phyloP scores from a whole-genome alignment of 768 basidiomycete genomes.

The Rhodocollybia butyracea region DNA sequence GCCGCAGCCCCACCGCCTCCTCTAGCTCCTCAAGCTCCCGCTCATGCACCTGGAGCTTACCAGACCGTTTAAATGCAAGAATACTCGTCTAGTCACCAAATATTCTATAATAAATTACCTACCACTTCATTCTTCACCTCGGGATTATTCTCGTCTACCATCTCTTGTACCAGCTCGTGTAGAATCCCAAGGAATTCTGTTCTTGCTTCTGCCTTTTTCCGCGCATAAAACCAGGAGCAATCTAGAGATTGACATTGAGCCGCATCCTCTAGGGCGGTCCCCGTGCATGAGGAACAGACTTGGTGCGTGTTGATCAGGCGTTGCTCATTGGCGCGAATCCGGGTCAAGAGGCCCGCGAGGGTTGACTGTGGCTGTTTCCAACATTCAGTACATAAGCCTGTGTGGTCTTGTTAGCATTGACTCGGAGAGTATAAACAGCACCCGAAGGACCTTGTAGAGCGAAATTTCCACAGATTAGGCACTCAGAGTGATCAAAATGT shows the following conservation, averaged over 20 bases:
- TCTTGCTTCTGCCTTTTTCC: conserved; percentile 54
- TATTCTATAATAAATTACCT: not conserved
- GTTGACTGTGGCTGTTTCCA: conserved; percentile 47
- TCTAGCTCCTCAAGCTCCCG: conserved; percentile 13
- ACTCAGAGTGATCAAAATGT: conserved; percentile 70
- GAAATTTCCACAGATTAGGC: conserved; percentile 60
- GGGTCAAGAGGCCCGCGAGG: conserved; percentile 52
- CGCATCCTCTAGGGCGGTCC: conserved; percentile 50
- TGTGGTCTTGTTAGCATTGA: not conserved
- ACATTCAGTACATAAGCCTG: conserved; percentile 73
- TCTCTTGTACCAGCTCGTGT: conserved; percentile 29
- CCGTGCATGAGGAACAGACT: conserved; percentile 72
- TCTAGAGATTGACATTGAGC: conserved; percentile 81
- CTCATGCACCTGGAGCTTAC: conserved; percentile 36
- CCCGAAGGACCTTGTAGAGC: conserved; percentile 48
- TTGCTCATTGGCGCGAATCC: conserved; percentile 50
- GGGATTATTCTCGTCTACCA: conserved; percentile 20
- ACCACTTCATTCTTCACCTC: not conserved
- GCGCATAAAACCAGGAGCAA: conserved; percentile 79
- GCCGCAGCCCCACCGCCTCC: conserved; percentile 20
- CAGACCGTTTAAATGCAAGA: conserved; percentile 34
- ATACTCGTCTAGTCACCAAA: not conserved
- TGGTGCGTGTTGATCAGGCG: conserved; percentile 56
- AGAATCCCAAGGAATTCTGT: conserved; percentile 33
- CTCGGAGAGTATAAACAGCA: not conserved